Conservation (phyloP, 768 basidiomycete species). For the Mycena belliarum region DNA sequence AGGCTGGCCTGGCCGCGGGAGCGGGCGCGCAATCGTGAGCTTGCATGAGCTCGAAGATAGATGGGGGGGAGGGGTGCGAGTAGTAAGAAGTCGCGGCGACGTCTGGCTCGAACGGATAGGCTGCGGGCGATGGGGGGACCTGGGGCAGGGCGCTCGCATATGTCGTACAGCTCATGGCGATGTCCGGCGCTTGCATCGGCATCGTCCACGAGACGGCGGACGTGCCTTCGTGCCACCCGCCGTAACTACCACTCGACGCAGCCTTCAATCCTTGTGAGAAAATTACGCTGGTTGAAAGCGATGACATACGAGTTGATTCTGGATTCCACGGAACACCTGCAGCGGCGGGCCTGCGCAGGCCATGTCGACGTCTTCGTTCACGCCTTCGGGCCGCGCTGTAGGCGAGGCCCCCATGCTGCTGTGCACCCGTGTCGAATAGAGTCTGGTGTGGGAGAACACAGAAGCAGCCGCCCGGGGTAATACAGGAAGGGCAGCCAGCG, state of each 20-base stretch:
- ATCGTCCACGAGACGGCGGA: not conserved
- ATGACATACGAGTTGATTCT: not conserved
- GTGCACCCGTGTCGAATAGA: not conserved
- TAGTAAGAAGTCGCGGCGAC: not conserved
- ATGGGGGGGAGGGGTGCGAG: not conserved
- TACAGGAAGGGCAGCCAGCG: not conserved
- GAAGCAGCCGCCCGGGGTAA: not conserved
- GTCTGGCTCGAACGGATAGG: not conserved
- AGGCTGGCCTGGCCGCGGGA: not conserved
- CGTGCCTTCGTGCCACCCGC: not conserved
- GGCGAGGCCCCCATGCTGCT: not conserved
- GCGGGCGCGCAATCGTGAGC: not conserved
- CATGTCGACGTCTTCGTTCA: constrained; percentile 10
- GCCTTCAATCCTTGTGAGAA: not conserved
- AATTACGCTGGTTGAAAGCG: not conserved
- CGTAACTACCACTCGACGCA: not conserved
- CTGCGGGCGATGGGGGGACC: not conserved
- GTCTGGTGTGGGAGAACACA: not conserved
- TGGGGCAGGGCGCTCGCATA: not conserved
- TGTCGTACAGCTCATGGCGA: not conserved
- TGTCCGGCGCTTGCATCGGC: not conserved
- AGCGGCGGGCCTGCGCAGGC: not conserved
- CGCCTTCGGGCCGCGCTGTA: not conserved
- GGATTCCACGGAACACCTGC: not conserved
- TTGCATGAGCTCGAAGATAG: constrained; percentile 15